Percentiles rank a stretch among this genome's conserved stretches.
Conservation (phyloP, 495 filamentous ascomycete species). For the Penicillium canescens region DNA sequence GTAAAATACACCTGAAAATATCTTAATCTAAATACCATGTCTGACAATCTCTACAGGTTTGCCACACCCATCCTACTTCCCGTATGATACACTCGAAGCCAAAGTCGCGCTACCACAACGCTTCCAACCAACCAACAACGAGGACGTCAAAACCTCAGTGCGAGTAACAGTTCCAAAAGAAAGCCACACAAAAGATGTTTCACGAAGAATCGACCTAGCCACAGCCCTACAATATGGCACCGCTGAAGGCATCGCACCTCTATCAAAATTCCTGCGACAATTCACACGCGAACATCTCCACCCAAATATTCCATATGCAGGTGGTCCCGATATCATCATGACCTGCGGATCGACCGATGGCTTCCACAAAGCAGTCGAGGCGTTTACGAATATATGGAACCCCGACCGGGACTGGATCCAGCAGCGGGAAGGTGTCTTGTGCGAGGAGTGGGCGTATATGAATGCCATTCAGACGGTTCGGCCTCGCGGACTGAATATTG, state of each 20-base stretch:
- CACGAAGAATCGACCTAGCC: conserved; percentile 73
- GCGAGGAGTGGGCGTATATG: conserved; percentile 78
- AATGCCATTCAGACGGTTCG: conserved; percentile 64
- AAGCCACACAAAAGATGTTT: conserved; percentile 48
- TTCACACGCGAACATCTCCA: conserved; percentile 78
- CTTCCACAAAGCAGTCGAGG: conserved; percentile 71
- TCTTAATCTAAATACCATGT: not conserved
- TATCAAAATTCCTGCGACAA: conserved; percentile 72
- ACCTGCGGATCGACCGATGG: conserved; percentile 85
- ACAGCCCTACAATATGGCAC: conserved; percentile 86
- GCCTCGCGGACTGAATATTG: conserved; percentile 71
- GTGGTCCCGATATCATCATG: conserved; percentile 73
- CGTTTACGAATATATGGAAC: conserved; percentile 72
- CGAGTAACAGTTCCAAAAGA: conserved; percentile 72
- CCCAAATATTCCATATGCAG: conserved; percentile 74
- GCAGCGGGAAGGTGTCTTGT: conserved; percentile 69
- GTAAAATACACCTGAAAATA: conserved; percentile 42
- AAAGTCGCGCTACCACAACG: conserved; percentile 69
- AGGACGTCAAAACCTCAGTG: conserved; percentile 30
- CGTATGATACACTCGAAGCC: conserved; percentile 89
- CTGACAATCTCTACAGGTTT: conserved; percentile 54
- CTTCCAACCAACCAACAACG: conserved; percentile 65
- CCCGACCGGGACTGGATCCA: conserved; percentile 63
- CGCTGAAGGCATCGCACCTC: conserved; percentile 71
- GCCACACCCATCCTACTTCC: conserved; percentile 79